Conservation (phyloP, 129 eudicot species). For the Ambrosia trifida region DNA sequence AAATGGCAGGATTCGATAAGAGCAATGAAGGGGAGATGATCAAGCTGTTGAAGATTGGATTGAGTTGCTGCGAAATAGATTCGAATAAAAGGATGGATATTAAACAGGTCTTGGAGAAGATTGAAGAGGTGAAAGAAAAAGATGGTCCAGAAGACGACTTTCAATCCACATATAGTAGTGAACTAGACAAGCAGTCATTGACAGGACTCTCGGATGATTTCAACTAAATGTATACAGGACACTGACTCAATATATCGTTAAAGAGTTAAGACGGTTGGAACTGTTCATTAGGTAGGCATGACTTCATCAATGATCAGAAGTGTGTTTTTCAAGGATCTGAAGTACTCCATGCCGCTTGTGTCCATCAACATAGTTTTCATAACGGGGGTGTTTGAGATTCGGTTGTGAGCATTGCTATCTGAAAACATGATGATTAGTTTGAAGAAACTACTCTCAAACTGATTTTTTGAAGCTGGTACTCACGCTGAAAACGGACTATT, state of each 20-base stretch:
- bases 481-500: neutral
- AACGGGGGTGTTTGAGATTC: neutral
- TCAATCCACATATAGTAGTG: slow-evolving; percentile 54
- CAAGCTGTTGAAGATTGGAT: slow-evolving; percentile 66
- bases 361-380: slow-evolving; percentile 9
- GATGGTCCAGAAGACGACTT: slow-evolving; percentile 54
- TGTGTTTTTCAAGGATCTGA: slow-evolving; percentile 17
- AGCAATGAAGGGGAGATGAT: slow-evolving; percentile 58
- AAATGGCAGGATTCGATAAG: slow-evolving; percentile 47
- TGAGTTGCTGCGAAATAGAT: slow-evolving; percentile 67
- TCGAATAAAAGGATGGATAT: slow-evolving; percentile 64
- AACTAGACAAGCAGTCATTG: slow-evolving; percentile 35
- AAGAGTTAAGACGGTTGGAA: slow-evolving; percentile 20
- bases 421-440: neutral
- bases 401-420: neutral
- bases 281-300: slow-evolving; percentile 16
- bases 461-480: neutral
- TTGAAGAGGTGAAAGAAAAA: slow-evolving; percentile 70
- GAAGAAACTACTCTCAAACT: neutral
- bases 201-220: slow-evolving; percentile 42
- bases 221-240: slow-evolving; percentile 12
- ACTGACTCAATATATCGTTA: neutral
- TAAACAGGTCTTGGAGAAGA: slow-evolving; percentile 60
- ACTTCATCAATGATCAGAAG: slow-evolving; percentile 21
- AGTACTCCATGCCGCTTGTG: neutral